Evolutionary conservation across 1,284 basidiomycete species (phyloP), one percentile per base, ranked within the genome.

Genomic region (Erythrobasidium hasegawianum): DNA sequence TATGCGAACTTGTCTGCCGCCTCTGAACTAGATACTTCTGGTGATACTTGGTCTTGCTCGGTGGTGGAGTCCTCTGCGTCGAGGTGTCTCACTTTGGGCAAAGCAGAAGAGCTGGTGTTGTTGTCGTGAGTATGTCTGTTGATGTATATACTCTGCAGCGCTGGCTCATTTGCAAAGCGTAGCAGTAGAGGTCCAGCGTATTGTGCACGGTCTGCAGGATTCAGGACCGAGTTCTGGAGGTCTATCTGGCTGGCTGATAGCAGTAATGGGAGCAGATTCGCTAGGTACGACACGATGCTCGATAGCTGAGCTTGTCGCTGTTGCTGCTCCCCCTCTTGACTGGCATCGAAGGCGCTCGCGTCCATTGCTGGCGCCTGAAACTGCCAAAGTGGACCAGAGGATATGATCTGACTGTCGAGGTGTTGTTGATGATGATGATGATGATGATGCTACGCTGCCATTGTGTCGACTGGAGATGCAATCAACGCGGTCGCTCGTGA

Each of bases 111-210:
- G n/a, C n/a, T n/a, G n/a, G n/a, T n/a, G n/a, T n/a, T n/a, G n/a
- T n/a, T n/a, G n/a, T n/a, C n/a, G n/a, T n/a, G n/a, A 22, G 49
- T 3, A 10, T 50, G 39, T 57, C 66, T 69, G 68, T 69, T 65
- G 57, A 69, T 39, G 47, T 69, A 69, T 20, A 69, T 33, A 29
- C 52, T 64, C 58, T 66, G 56, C 20, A 57, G 18, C 26, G 62
- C 11, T 13, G 47, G 49, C 45, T 69, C 68, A 22, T 50, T 50
- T 24, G 40, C 58, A 24, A 65, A 69, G 27, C 64, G 49, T 13
- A 52, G 29, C 11, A 65, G 18, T 43, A 65, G 55, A 26, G 45
- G 38, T 16, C 26, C 16, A n/a, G 54, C 27, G 14, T 33, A 18
- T 9, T 40, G 16, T 14, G n/a, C 24, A 27, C 29, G 24, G 26